phyloP scores from a whole-genome alignment of 495 filamentous ascomycete genomes.

The Thermochaetoides thermophila region DNA sequence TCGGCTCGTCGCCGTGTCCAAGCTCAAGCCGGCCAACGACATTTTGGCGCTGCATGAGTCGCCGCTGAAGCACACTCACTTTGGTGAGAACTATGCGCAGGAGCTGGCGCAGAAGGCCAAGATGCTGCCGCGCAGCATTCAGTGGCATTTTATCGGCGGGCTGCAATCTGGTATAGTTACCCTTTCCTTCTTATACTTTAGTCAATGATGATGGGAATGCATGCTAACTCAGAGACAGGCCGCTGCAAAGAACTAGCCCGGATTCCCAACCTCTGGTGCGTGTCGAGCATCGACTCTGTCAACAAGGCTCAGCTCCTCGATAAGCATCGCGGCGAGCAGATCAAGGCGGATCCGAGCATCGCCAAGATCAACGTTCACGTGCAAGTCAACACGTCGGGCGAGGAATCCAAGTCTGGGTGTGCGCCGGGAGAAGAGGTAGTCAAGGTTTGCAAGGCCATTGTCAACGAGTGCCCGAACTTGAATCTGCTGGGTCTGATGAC shows the following conservation, averaged over 20 bases:
- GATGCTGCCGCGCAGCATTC: constrained; percentile 57
- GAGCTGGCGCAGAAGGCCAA: constrained; percentile 78
- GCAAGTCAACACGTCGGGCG: constrained; percentile 90
- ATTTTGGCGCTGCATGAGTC: constrained; percentile 64
- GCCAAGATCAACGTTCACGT: constrained; percentile 61
- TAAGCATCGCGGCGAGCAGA: constrained; percentile 51
- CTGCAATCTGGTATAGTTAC: constrained; percentile 55
- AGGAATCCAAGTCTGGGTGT: constrained; percentile 70
- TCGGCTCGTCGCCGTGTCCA: constrained; percentile 84
- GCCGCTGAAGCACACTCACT: constrained; percentile 52
- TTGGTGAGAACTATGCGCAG: constrained; percentile 95
- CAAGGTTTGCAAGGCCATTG: constrained; percentile 49
- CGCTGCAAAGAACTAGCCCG: constrained; percentile 81
- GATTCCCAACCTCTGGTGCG: constrained; percentile 82
- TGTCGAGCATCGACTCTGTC: constrained; percentile 71
- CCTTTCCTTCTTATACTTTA: too few relatives aligned
- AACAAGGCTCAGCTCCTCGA: constrained; percentile 79
- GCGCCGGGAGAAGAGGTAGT: constrained; percentile 44
- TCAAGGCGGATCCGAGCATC: constrained; percentile 18
- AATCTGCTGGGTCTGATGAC: constrained; percentile 82
- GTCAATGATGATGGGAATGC: too few relatives aligned
- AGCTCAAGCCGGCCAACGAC: constrained; percentile 81
- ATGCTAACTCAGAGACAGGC: too few relatives aligned
- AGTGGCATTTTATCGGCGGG: constrained; percentile 94
- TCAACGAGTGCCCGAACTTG: constrained; percentile 55